A percentile compares a stretch with the other conserved stretches of the same genome.
Conservation (phyloP, 306 rosid genomes). For the Prunus armeniaca region DNA sequence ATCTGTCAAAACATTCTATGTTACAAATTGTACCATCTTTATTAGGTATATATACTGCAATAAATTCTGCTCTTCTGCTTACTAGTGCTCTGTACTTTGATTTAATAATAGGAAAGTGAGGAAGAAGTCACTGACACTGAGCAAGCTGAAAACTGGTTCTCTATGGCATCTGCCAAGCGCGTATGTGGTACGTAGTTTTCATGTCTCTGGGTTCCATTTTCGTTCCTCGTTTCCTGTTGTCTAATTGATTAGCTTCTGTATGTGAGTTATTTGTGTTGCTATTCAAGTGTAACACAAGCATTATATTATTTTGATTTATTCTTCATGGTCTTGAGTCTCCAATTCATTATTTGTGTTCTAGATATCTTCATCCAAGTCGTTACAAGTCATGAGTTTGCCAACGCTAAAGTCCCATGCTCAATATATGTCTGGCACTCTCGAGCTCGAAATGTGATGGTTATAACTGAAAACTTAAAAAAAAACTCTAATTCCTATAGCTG, state of each 20-base stretch:
- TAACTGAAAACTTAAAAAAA: background rate
- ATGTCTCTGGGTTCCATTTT: constrained; percentile 20
- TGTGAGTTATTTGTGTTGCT: constrained; percentile 4
- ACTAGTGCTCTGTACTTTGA: constrained; percentile 12
- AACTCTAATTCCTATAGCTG: background rate
- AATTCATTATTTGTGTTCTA: constrained; percentile 1
- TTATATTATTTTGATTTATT: background rate
- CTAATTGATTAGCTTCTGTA: background rate
- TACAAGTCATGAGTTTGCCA: background rate
- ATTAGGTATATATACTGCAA: background rate
- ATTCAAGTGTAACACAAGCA: background rate
- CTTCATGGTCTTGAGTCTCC: background rate
- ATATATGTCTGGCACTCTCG: background rate
- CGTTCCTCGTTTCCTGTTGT: background rate
- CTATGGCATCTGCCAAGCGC: constrained; percentile 94
- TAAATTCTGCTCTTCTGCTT: constrained; percentile 12
- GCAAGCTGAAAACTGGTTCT: constrained; percentile 99
- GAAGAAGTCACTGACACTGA: constrained; percentile 98
- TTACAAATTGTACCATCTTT: background rate
- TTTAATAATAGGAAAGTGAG: constrained; percentile 76
- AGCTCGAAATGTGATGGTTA: constrained; percentile 9
- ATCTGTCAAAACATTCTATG: background rate
- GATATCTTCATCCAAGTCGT: background rate
- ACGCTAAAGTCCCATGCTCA: background rate
- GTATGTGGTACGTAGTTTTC: constrained; percentile 77